phyloP scores from a whole-genome alignment of 2,329 filamentous ascomycete species.

The Colletotrichum tofieldiae region DNA sequence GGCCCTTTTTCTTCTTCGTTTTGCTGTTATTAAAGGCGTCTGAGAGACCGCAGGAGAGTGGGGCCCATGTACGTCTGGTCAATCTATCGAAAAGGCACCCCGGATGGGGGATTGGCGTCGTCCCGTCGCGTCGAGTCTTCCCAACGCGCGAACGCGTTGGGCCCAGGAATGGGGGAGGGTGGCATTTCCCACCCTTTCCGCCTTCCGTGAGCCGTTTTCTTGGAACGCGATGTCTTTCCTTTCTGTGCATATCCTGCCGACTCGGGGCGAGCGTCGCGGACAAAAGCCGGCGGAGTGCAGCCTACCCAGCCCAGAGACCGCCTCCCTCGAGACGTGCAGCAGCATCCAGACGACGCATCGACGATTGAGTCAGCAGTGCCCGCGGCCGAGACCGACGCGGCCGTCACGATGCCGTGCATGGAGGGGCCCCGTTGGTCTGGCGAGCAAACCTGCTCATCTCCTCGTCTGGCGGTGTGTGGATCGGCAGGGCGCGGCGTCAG shows the following conservation, averaged over 20 bases:
- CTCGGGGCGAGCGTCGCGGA: neutral
- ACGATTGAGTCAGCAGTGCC: neutral
- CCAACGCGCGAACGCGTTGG: no score
- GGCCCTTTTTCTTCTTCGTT: neutral
- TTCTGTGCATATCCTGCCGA: neutral
- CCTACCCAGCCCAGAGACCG: neutral
- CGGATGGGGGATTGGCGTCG: neutral
- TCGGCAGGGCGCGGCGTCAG: neutral
- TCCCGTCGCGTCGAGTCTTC: neutral
- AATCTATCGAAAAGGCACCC: no score
- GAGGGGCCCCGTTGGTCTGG: neutral
- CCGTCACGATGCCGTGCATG: neutral
- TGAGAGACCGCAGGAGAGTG: neutral
- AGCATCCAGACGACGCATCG: neutral
- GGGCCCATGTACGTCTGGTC: neutral
- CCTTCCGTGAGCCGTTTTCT: neutral
- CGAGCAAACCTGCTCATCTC: neutral
- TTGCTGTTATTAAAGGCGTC: neutral
- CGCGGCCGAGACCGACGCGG: neutral
- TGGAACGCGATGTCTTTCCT: neutral
- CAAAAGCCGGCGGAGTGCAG: no score
- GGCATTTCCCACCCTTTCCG: neutral
- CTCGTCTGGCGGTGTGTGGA: neutral
- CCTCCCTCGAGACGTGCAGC: neutral
- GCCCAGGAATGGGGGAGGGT: neutral